phyloP scores from a whole-genome alignment of 768 basidiomycete species.

The Clitopilus hobsonii region DNA sequence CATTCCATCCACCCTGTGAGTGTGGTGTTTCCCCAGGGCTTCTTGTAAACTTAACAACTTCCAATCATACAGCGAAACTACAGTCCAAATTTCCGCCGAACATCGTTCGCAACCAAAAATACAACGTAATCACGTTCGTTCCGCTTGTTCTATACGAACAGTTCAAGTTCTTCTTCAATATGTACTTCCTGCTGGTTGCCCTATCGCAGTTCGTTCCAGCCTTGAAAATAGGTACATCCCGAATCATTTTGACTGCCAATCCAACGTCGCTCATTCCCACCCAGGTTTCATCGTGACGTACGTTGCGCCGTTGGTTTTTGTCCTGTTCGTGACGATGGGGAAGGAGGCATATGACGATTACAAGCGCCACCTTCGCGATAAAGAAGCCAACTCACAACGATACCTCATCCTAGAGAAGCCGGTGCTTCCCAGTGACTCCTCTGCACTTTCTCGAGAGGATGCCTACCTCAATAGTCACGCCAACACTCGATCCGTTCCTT shows the following conservation, averaged over 20 bases:
- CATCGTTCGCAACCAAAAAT: conserved; percentile 96
- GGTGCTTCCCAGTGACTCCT: conserved; percentile 28
- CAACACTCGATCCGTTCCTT: conserved; percentile 75
- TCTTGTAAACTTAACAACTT: not conserved
- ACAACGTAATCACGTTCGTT: conserved; percentile 94
- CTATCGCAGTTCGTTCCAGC: conserved; percentile 95
- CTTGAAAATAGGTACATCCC: conserved; percentile 80
- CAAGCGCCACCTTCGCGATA: conserved; percentile 86
- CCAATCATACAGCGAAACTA: conserved; percentile 50
- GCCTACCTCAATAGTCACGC: conserved; percentile 42
- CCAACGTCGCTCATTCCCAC: not conserved
- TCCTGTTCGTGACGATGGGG: conserved; percentile 92
- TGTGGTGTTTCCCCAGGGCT: not conserved
- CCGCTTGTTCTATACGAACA: conserved; percentile 98
- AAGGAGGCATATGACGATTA: conserved; percentile 99
- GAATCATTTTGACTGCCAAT: not conserved
- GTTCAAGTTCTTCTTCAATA: conserved; percentile 99
- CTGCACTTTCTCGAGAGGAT: conserved; percentile 27
- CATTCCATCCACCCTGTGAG: conserved; percentile 70
- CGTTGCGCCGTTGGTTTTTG: conserved; percentile 93
- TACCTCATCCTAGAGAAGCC: conserved; percentile 77
- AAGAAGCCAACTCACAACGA: conserved; percentile 91
- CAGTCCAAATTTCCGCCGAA: conserved; percentile 79
- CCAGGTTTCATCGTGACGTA: conserved; percentile 93
- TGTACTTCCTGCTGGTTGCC: conserved; percentile 96